Evolutionary conservation across 2,329 filamentous ascomycete genomes (phyloP), one percentile per base, ranked within the genome.

Genomic region (Botryosphaeria dothidea): DNA sequence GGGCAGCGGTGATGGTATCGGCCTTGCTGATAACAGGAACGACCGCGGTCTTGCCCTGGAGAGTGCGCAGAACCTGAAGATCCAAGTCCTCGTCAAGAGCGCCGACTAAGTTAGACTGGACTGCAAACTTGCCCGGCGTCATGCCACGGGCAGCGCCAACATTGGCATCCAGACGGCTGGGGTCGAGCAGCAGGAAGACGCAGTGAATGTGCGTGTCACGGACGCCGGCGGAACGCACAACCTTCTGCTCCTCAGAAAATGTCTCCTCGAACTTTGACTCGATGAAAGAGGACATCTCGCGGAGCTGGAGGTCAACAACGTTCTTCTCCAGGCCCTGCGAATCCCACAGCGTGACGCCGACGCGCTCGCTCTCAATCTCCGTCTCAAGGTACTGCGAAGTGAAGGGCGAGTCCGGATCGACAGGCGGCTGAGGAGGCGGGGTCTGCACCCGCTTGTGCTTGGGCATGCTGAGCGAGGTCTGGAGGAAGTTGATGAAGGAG

Each of bases 211-310:
- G 95, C 58, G 94, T 97, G 81, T 99, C 95, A 76, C 93, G 92
- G 69, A 92, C 91, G 64, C 93, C 94, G 27, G 95, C 94, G 62
- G 93, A 93, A 72, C 95, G 91, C 67, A 97, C 85, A 52, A 99
- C 93, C 82, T 97, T 98, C 86, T 96, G 96, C 82, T 99, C 95
- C 80, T 99, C 95, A 56, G 88, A 88, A 76, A 99, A 96, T 0
- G 95, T 98, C 74, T 99, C 95, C 77, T 99, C 94, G 71, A 99
- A 99, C 78, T 98, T 98, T 82, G 91, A 94, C 82, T 99, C 95
- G 66, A 99, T 83, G 80, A 99, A 99, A 8, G 90, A 86, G 36
- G 91, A 90, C 83, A 98, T 93, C 75, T 96, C 92, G 67, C 93
- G 88, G 69, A 99, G 83, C 79, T 99, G 95, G 69, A 98, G 86